Evolutionary conservation across 1,139 yeast species (phyloP), one percentile per base, ranked within the genome.

Genomic region (Protomyces arabidopsidicola): DNA sequence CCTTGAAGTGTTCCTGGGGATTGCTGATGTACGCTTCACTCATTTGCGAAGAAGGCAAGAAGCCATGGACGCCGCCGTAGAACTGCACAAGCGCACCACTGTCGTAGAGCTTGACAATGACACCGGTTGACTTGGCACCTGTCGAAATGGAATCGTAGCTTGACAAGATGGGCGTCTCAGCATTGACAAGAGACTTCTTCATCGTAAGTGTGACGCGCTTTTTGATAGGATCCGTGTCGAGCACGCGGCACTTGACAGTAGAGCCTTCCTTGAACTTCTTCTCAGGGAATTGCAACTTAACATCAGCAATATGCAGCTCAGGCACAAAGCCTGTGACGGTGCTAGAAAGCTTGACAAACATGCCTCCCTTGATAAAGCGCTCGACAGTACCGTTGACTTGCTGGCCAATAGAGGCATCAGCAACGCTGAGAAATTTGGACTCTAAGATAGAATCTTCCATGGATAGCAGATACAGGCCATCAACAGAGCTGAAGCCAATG

Each of bases 211-310:
- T 76, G 55, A 90, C 77, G 64, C 81, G 77, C 52, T 78, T 76
- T 62, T 75, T 75, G 70, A 69, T 73, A 38, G 72, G 70, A 60
- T 82, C 81, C 67, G 50, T 39, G n/a, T 45, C 60, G 24, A 61
- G 60, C 20, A 76, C 83, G 75, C 97, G 84, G 67, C 87, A 95
- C 71, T 82, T 87, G 48, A 88, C 88, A 69, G 85, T 87, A 58
- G 86, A 78, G 9, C 97, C 98, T 59, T 84, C 83, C 75, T 88
- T 89, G 79, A 85, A 93, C 73, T 90, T 89, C 77, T 93, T 84
- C 75, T 93, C 98, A 4, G 98, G 98, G 72, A 90, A 87, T 6
- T 85, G 84, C 68, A 93, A 79, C 72, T 85, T 87, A 66, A 88
- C 82, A 74, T 93, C 99, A 69, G 96, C 86, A 75, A 93, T 83